Conservation (phyloP, 1,139 yeast species). For the Yamadazyma oceani region DNA sequence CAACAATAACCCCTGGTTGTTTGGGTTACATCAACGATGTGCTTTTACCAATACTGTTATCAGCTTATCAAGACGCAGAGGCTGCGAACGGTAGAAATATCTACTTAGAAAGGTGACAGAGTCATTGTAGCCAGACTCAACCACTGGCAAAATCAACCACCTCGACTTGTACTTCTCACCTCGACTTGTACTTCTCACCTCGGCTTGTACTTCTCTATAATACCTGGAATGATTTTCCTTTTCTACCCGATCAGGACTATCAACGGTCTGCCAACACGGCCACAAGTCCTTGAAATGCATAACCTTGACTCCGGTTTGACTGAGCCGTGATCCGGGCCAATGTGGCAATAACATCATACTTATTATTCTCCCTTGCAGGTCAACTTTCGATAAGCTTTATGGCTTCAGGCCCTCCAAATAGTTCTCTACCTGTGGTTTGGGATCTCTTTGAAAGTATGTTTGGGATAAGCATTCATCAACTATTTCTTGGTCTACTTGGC, state of each 20-base stretch:
- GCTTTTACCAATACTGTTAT: neutral
- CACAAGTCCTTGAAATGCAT: conserved; percentile 15
- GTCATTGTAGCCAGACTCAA: no score
- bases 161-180: no score
- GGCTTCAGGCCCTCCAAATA: conserved; percentile 15
- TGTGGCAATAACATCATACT: conserved; percentile 13
- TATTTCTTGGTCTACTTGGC: conserved; percentile 10
- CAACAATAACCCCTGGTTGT: no score
- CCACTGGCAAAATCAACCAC: no score
- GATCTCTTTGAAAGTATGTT: conserved; percentile 10
- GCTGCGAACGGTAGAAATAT: no score
- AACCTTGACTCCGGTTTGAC: conserved; percentile 12
- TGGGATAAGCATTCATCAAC: conserved; percentile 12
- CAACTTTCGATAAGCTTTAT: conserved; percentile 7
- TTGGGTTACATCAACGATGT: no score
- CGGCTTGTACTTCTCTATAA: conserved; percentile 4
- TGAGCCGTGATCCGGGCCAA: conserved; percentile 14
- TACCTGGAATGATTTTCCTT: conserved; percentile 13
- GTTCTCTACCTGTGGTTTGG: conserved; percentile 15
- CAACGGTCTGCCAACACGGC: conserved; percentile 11
- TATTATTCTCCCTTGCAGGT: conserved; percentile 6
- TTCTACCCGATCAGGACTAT: conserved; percentile 14
- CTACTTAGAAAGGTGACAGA: no score
- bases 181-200: no score
- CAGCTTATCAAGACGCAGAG: no score